Evolutionary conservation across 169 alveolate genomes (phyloP), one percentile per base, ranked within the genome.

Genomic region (Cryptosporidium felis): DNA sequence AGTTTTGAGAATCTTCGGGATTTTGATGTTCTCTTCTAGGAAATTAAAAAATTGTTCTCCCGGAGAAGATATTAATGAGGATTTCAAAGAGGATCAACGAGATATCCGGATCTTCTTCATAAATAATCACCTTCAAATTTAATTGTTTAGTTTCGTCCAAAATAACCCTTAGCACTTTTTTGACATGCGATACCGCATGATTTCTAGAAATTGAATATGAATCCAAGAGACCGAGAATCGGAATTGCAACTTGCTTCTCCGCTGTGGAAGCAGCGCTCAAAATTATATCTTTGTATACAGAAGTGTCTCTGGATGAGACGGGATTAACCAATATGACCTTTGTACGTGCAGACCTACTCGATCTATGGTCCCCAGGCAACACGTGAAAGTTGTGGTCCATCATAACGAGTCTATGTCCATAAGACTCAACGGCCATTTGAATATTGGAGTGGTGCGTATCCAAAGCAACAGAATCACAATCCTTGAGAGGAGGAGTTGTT

Each of bases 101-200:
- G n/a, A 51, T 9, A 9, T 2, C n/a, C 12, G 56, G 23, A 49
- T 74, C n/a, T 40, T 32, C 59, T 53, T 74, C 85, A 56, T 53
- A 53, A 26, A 74, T 4, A 4, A 51, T 1, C 18, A 74, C 26
- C 67, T 74, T 74, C 42, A 74, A 23, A 30, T 28, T 56, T 36
- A 38, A 34, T 4, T 18, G 5, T 6, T 16, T 12, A 10, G 56
- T 23, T 30, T 16, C 6, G 16, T 38, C 5, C 0, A 74, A 30
- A 1, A 53, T 12, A 12, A 30, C 5, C n/a, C 21, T 53, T 6
- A 74, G 4, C 5, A 53, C 49, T 0, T 53, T 23, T 16, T 26
- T 14, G 32, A 74, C 30, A 12, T 21, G 40, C 6, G n/a, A 34
- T n/a, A 21, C 45, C 38, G 85, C 66, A 36, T 23, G 60, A 41